A percentile compares a stretch with the other conserved stretches of the same genome.
Conservation (phyloP, 2,329 filamentous ascomycete species). For the Xylaria multiplex region DNA sequence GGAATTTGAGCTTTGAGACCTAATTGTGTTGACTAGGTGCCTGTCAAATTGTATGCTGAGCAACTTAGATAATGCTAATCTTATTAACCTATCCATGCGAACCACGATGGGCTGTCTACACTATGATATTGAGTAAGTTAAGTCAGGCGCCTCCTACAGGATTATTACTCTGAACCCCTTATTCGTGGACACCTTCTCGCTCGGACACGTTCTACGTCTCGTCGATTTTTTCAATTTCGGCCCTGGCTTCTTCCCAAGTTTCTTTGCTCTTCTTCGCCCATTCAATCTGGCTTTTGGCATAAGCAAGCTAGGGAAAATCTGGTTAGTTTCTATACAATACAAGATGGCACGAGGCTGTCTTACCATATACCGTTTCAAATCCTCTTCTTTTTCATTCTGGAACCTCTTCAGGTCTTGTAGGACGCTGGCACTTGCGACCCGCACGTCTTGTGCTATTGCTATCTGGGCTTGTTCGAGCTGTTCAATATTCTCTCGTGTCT, state of each 20-base stretch:
- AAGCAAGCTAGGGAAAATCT: slow-evolving; percentile 73
- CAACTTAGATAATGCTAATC: slow-evolving; percentile 31
- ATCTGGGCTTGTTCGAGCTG: slow-evolving; percentile 91
- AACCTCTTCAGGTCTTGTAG: slow-evolving; percentile 91
- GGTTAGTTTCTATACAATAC: slow-evolving; percentile 15
- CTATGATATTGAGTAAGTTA: slow-evolving; percentile 23
- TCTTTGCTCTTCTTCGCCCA: slow-evolving; percentile 93
- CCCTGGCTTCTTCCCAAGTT: slow-evolving; percentile 90
- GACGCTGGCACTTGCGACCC: slow-evolving; percentile 88
- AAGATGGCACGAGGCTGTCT: slow-evolving; percentile 49
- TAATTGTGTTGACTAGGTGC: background rate
- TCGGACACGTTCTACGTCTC: slow-evolving; percentile 55
- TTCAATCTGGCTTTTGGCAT: slow-evolving; percentile 91
- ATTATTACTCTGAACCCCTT: slow-evolving; percentile 14
- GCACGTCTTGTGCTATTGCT: slow-evolving; percentile 89
- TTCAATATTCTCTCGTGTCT: slow-evolving; percentile 86
- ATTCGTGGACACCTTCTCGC: background rate
- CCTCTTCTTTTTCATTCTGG: slow-evolving; percentile 94
- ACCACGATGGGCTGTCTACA: slow-evolving; percentile 32
- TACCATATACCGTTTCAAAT: slow-evolving; percentile 95
- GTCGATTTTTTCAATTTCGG: slow-evolving; percentile 89
- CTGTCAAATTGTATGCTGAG: slow-evolving; percentile 14
- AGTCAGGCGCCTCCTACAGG: slow-evolving; percentile 20
- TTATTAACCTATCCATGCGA: slow-evolving; percentile 38
- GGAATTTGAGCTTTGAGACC: too few species aligned